A percentile compares a stretch with the other conserved stretches of the same genome.
Evolutionary conservation across 768 basidiomycete genomes (phyloP).

Genomic region (Amanita jacksonii): DNA sequence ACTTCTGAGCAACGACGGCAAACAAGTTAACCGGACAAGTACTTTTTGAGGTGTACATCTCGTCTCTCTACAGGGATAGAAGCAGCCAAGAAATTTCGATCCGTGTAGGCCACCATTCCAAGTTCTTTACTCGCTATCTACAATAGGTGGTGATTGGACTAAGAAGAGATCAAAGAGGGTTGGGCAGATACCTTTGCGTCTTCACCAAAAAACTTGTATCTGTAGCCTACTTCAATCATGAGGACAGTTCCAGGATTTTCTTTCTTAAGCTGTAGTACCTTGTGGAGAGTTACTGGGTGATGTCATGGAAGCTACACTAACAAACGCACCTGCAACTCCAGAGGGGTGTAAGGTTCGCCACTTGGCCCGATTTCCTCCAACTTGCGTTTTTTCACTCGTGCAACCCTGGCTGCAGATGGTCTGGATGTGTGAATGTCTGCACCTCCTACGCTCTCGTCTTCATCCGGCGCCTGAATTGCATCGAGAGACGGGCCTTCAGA

Average conservation of each 20-base stretch:
- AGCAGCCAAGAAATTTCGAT: conserved; percentile 68
- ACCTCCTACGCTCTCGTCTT: conserved; percentile 12
- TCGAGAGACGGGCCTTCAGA: not conserved
- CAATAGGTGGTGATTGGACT: conserved; percentile 3
- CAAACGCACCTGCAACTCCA: conserved; percentile 55
- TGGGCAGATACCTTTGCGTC: conserved; percentile 64
- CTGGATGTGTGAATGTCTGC: conserved; percentile 30
- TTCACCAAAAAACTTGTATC: conserved; percentile 73
- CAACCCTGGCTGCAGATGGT: conserved; percentile 23
- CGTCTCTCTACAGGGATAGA: conserved; percentile 63
- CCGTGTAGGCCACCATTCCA: conserved; percentile 63
- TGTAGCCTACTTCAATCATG: conserved; percentile 81
- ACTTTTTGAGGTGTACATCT: conserved; percentile 73
- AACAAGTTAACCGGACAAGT: conserved; percentile 11
- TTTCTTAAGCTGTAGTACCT: conserved; percentile 52
- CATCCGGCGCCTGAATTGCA: conserved; percentile 4
- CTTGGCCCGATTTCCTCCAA: conserved; percentile 50
- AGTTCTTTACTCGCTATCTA: conserved; percentile 70
- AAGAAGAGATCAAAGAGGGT: not conserved
- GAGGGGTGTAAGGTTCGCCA: conserved; percentile 63
- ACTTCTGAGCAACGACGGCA: conserved; percentile 1
- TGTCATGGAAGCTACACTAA: not conserved
- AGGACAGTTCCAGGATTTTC: conserved; percentile 59
- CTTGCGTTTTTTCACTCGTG: conserved; percentile 23
- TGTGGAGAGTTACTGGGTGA: not conserved